Percentiles rank a stretch among this genome's conserved stretches.
phyloP scores from a whole-genome alignment of 345 rosid genomes.

The Moricandia moricandioides region DNA sequence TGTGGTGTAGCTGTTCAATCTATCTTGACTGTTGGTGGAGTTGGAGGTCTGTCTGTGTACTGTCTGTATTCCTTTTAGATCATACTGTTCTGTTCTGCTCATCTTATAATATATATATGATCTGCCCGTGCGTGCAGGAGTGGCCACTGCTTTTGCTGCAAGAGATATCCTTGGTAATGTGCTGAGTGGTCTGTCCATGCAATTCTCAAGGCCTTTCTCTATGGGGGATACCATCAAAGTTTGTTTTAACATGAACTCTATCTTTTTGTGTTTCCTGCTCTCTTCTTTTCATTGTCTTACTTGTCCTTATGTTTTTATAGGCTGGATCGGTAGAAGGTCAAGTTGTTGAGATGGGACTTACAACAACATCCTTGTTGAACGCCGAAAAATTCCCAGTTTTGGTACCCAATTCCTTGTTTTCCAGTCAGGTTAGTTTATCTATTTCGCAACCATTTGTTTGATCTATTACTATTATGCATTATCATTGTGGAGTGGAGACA shows the following conservation, averaged over 20 bases:
- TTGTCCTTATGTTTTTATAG: conserved; percentile 40
- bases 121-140: conserved; percentile 48
- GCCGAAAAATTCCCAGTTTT: conserved; percentile 79
- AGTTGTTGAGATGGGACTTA: conserved; percentile 90
- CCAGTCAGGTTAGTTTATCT: conserved; percentile 69
- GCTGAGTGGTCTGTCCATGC: conserved; percentile 86
- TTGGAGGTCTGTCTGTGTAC: conserved; percentile 60
- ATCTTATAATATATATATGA: no score
- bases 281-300: neutral
- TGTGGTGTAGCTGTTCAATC: conserved; percentile 97
- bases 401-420: conserved; percentile 92
- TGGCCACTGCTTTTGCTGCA: conserved; percentile 97
- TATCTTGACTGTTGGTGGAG: conserved; percentile 89
- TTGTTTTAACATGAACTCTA: conserved; percentile 25
- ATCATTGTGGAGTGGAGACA: neutral
- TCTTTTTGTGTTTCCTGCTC: neutral
- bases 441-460: neutral
- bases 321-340: conserved; percentile 94
- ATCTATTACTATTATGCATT: neutral
- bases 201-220: conserved; percentile 82
- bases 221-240: conserved; percentile 95
- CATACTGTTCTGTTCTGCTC: no score
- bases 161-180: conserved; percentile 89
- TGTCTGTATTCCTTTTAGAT: no score
- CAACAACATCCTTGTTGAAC: conserved; percentile 68